phyloP scores from a whole-genome alignment of 805 yeast species.

The Saturnispora ahearnii region DNA sequence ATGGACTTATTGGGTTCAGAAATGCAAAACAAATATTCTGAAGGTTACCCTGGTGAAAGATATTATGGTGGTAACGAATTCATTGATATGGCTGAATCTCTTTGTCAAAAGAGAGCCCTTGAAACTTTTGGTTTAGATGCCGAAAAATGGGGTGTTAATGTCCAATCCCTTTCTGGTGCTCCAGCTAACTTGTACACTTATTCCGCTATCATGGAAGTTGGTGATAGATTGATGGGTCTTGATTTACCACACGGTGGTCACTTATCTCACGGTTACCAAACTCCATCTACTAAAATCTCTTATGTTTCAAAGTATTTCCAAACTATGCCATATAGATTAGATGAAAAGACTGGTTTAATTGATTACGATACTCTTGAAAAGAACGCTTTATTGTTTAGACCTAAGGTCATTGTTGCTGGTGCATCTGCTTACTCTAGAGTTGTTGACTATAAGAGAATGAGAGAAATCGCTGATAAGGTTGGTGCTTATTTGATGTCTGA shows the following conservation, averaged over 20 bases:
- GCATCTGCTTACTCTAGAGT: slow-evolving; percentile 96
- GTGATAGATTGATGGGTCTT: slow-evolving; percentile 95
- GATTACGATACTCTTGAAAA: slow-evolving; percentile 93
- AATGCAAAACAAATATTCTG: slow-evolving; percentile 97
- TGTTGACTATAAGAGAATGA: slow-evolving; percentile 94
- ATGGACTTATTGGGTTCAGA: slow-evolving; percentile 96
- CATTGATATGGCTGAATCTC: slow-evolving; percentile 84
- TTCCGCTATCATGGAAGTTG: slow-evolving; percentile 90
- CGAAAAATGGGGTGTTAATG: slow-evolving; percentile 95
- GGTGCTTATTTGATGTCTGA: slow-evolving; percentile 95
- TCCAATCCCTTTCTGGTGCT: slow-evolving; percentile 92
- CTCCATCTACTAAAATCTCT: slow-evolving; percentile 86
- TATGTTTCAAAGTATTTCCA: slow-evolving; percentile 94
- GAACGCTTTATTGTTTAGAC: slow-evolving; percentile 87
- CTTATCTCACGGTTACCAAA: slow-evolving; percentile 96
- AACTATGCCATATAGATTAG: slow-evolving; percentile 96
- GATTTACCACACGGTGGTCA: slow-evolving; percentile 99
- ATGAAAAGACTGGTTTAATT: slow-evolving; percentile 85
- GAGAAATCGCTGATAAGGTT: slow-evolving; percentile 92
- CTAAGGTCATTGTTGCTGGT: slow-evolving; percentile 95
- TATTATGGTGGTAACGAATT: slow-evolving; percentile 98
- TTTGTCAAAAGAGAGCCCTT: slow-evolving; percentile 92
- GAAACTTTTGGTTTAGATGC: slow-evolving; percentile 76
- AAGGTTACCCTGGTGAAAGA: slow-evolving; percentile 98
- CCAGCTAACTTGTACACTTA: slow-evolving; percentile 97